Percentiles rank a stretch among this genome's conserved stretches.
phyloP scores from a whole-genome alignment of 208 protist genomes.

The Leishmania aethiopica region DNA sequence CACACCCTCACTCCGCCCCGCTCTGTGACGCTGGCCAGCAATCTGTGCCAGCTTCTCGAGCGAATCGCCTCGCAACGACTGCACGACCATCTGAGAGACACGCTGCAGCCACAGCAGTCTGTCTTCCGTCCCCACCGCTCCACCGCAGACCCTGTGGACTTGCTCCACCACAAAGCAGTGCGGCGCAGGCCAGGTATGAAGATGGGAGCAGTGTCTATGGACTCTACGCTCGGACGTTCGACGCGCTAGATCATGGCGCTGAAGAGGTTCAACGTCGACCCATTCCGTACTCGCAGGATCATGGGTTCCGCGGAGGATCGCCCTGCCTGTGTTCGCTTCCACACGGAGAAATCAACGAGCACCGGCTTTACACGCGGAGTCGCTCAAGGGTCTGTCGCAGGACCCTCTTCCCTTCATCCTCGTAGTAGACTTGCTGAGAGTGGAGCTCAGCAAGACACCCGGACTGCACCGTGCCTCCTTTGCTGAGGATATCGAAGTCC shows the following conservation, averaged over 20 bases:
- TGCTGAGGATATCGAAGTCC: neutral
- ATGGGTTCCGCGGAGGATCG: neutral
- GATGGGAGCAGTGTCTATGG: neutral
- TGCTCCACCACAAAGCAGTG: neutral
- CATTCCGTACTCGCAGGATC: neutral
- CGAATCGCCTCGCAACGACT: neutral
- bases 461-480: neutral
- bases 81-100: neutral
- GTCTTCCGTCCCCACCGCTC: neutral
- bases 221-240: neutral
- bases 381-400: neutral
- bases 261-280: neutral
- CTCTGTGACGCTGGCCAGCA: neutral
- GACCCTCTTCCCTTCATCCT: neutral
- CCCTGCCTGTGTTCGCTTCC: neutral
- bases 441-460: neutral
- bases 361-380: neutral
- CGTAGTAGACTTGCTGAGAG: neutral
- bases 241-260: neutral
- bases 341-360: neutral
- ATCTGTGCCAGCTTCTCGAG: neutral
- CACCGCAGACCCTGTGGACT: neutral
- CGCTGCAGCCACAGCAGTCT: neutral
- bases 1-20: neutral
- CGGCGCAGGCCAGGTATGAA: neutral